Conservation (phyloP, 805 yeast genomes). For the Metschnikowia santaceciliae region DNA sequence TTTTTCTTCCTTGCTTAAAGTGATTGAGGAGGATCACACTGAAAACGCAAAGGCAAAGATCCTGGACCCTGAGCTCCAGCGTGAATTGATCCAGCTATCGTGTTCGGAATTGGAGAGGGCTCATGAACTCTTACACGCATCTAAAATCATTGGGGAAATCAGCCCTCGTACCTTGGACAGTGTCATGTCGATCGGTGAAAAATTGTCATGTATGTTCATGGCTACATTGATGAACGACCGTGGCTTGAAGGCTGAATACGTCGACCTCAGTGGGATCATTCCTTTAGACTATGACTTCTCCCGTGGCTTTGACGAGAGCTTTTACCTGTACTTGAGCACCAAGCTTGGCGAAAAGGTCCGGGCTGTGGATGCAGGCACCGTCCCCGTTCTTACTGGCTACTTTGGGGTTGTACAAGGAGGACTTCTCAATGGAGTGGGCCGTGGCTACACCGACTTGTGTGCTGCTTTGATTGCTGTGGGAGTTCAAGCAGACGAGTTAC, state of each 20-base stretch:
- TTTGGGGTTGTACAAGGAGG: conserved; percentile 98
- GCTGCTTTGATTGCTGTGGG: conserved; percentile 97
- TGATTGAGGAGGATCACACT: conserved; percentile 75
- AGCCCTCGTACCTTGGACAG: conserved; percentile 83
- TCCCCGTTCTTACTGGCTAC: conserved; percentile 94
- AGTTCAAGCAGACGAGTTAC: conserved; percentile 84
- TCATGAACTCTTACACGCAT: conserved; percentile 72
- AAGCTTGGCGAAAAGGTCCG: conserved; percentile 49
- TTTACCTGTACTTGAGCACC: conserved; percentile 54
- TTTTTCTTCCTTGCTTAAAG: conserved; percentile 55
- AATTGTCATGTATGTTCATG: conserved; percentile 85
- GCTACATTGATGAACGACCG: conserved; percentile 77
- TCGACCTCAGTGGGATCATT: conserved; percentile 73
- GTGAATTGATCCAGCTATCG: conserved; percentile 56
- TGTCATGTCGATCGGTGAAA: conserved; percentile 92
- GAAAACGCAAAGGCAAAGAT: conserved; percentile 62
- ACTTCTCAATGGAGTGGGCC: conserved; percentile 83
- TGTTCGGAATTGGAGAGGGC: conserved; percentile 63
- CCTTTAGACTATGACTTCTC: conserved; percentile 56
- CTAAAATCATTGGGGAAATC: conserved; percentile 88
- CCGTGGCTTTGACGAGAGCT: conserved; percentile 61
- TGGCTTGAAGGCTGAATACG: conserved; percentile 72
- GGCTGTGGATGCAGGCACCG: conserved; percentile 39
- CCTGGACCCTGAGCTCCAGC: conserved; percentile 40
- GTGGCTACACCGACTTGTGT: conserved; percentile 97